Percentiles rank a stretch among this genome's conserved stretches.
These are phyloP conservation scores for Mucor irregularis DNA, from an alignment of 371 early-diverging fungal species.

Conservation along the genomic window DNA sequence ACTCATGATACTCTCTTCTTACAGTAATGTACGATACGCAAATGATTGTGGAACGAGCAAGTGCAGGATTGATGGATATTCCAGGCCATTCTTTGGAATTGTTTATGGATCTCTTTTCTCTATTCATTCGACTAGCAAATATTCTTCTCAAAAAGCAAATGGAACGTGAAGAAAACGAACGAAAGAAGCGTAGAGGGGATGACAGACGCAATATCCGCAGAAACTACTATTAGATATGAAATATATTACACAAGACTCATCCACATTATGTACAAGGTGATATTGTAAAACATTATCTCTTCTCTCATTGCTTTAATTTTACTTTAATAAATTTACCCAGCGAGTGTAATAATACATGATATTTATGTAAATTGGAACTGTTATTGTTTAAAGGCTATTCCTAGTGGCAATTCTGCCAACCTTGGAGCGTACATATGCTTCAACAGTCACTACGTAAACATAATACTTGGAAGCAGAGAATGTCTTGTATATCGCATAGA, in stretches of 20 bases:
- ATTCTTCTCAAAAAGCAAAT: constrained; percentile 46
- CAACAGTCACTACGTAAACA: too few relatives aligned
- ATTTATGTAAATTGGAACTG: too few relatives aligned
- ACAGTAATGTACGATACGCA: constrained; percentile 65
- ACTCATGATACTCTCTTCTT: background rate
- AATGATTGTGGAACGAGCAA: constrained; percentile 57
- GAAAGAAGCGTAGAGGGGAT: background rate
- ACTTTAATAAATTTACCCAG: too few relatives aligned
- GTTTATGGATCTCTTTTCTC: constrained; percentile 55
- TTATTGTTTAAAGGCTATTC: too few relatives aligned
- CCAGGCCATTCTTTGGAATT: constrained; percentile 52
- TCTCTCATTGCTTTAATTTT: too few relatives aligned
- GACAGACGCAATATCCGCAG: background rate
- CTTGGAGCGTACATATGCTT: too few relatives aligned
- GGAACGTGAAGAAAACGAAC: constrained; percentile 20
- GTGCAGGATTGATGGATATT: constrained; percentile 47
- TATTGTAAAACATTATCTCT: too few relatives aligned
- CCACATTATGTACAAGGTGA: too few relatives aligned
- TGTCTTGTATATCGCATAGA: too few relatives aligned
- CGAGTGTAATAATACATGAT: too few relatives aligned
- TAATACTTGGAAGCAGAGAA: too few relatives aligned
- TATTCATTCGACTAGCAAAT: constrained; percentile 53
- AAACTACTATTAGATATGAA: background rate
- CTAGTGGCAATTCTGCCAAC: too few relatives aligned
- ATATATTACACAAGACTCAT: background rate